These are phyloP conservation scores for Nyctanthes arbortristis DNA, from an alignment of 257 asterid species.

Conservation along the genomic window DNA sequence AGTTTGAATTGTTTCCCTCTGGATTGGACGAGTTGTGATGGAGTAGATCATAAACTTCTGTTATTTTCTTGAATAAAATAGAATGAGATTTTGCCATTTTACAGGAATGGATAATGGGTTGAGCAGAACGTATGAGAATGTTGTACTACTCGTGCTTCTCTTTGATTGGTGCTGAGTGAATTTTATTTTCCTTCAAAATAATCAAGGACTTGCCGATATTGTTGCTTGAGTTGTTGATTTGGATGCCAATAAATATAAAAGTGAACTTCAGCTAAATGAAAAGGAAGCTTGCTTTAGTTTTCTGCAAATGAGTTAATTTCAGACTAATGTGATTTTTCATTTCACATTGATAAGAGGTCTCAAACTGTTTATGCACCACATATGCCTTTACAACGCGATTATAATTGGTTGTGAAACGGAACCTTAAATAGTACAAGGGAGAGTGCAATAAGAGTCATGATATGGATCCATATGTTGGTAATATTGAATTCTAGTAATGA, in stretches of 20 bases:
- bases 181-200: neutral
- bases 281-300: neutral
- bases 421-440: neutral
- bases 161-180: neutral
- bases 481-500: too few relatives aligned
- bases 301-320: neutral
- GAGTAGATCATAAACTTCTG: slow-evolving; percentile 18
- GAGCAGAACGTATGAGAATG: neutral
- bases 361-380: too few relatives aligned
- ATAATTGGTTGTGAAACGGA: neutral
- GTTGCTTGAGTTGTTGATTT: neutral
- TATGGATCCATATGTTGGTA: neutral
- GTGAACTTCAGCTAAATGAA: neutral
- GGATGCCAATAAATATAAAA: neutral
- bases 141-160: neutral
- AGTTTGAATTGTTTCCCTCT: neutral
- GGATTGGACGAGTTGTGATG: slow-evolving; percentile 9
- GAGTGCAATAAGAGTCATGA: neutral
- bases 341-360: too few relatives aligned
- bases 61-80: slow-evolving; percentile 4
- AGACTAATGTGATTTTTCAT: neutral
- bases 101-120: neutral
- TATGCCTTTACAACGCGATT: neutral
- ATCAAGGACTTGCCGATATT: neutral
- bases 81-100: slow-evolving; percentile 10